Base-by-base conservation (phyloP, 768 basidiomycete species). In the Tephrocybe sp. region DNA sequence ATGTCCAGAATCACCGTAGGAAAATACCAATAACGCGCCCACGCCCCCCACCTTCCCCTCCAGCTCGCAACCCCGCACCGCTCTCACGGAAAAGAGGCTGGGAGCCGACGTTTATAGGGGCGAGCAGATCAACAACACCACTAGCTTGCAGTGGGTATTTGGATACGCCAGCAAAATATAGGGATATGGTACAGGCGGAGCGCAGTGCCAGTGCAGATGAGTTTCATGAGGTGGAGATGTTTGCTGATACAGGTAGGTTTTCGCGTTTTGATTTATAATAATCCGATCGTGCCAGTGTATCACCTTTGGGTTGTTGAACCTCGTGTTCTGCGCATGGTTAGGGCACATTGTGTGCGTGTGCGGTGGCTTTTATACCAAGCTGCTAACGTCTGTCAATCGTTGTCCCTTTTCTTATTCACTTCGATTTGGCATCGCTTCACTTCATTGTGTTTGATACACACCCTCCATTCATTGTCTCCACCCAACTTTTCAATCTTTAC, bases 81-180 rank as follows among this genome's bases (percentile, higher is more conserved):
- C 12, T 34, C 36, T 59, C 62, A 40, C 47, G 54, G 31, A 63
- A 61, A 44, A 54, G 89, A 63, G 85, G 84, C 26, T 90, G 89
- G 89, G 80, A 82, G 35, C 87, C 89, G 4, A 72, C 79, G 1
- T 74, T 72, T 49, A 72, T 79, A 38, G 82, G 80, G 55, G 77
- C 77, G 9, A 83, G 78, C 62, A 72, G 61, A 60, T 79, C 81
- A 5, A 65, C 74, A 42, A 70, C 80, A 41, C 80, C 74, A 3
- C 65, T 79, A 2, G 66, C 81, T 3, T 83, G 79, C 4, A 72
- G 64, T 52, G 88, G 86, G 23, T 87, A 85, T 65, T 76, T 89
- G 33, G 83, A 87, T 62, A 83, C 84, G 0, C 85, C 84, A 34
- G 75, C 82, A 41, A 82, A 82, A 65, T 83, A 84, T 61, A 72